Evolutionary conservation across 2,329 filamentous ascomycete species (phyloP).

Genomic region (Penicillium sp.): DNA sequence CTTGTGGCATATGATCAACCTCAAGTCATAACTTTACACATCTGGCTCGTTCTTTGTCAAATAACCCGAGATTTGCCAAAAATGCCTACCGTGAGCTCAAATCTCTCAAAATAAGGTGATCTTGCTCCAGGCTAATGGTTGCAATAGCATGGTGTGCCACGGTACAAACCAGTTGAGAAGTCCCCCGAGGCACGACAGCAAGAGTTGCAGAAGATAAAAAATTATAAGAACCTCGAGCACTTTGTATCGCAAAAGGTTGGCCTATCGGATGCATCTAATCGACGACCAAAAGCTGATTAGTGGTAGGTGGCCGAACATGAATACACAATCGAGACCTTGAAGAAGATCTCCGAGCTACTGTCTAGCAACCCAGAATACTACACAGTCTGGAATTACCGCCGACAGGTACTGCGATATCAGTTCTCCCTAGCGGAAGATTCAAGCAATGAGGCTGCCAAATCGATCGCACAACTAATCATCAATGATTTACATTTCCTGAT

Average conservation of each 20-base stretch:
- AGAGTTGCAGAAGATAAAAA: constrained; percentile 72
- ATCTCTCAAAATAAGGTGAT: background rate
- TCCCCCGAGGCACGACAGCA: constrained; percentile 69
- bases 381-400: constrained; percentile 56
- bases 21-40: background rate
- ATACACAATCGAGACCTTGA: constrained; percentile 45
- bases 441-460: constrained; percentile 41
- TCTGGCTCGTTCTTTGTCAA: background rate
- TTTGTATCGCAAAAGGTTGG: constrained; percentile 65
- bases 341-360: constrained; percentile 46
- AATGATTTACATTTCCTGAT: constrained; percentile 79
- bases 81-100: constrained; percentile 7
- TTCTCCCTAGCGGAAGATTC: constrained; percentile 41
- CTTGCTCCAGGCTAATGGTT: constrained; percentile 23
- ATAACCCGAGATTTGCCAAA: background rate
- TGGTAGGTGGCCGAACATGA: constrained; percentile 40
- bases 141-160: constrained; percentile 77
- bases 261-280: background rate
- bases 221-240: constrained; percentile 70
- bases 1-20: background rate
- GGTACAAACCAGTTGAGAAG: constrained; percentile 58
- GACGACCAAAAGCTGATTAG: constrained; percentile 13
- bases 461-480: constrained; percentile 58
- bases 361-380: constrained; percentile 51
- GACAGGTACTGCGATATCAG: constrained; percentile 65